Evolutionary conservation across 108 stramenopile genomes (phyloP).

Genomic region (Chaetoceros tenuissimus): DNA sequence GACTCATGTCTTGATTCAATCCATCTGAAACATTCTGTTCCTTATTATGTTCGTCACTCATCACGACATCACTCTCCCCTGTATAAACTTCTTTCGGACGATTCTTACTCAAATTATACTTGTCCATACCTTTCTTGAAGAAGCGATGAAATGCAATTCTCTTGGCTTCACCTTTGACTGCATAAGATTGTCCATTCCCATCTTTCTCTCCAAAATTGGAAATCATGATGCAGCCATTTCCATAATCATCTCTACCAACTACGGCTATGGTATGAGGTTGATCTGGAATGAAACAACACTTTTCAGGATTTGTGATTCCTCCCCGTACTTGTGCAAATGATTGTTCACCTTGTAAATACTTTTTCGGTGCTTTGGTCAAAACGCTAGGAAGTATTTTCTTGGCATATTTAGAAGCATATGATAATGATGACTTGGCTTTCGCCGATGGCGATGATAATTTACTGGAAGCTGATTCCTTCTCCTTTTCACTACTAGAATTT

Average conservation of each 20-base stretch:
- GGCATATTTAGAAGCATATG: slow-evolving; percentile 24
- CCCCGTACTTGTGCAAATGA: slow-evolving; percentile 72
- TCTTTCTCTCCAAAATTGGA: slow-evolving; percentile 41
- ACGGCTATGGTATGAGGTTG: slow-evolving; percentile 60
- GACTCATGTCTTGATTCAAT: no score
- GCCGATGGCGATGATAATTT: slow-evolving; percentile 7
- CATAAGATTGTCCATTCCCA: slow-evolving; percentile 1
- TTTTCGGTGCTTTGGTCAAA: slow-evolving; percentile 19
- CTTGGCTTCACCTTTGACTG: slow-evolving; percentile 15
- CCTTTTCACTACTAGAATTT: slow-evolving; percentile 1
- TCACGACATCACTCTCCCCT: neutral
- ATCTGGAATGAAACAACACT: slow-evolving; percentile 78
- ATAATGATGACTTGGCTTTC: slow-evolving; percentile 8
- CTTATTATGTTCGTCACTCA: neutral
- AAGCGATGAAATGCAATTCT: slow-evolving; percentile 36
- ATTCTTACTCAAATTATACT: neutral
- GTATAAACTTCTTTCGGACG: neutral
- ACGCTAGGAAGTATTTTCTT: slow-evolving; percentile 30
- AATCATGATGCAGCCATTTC: slow-evolving; percentile 73
- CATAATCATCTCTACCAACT: slow-evolving; percentile 74
- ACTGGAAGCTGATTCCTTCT: neutral
- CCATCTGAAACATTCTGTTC: no score
- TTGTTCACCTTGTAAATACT: slow-evolving; percentile 38
- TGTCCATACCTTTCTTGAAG: slow-evolving; percentile 26
- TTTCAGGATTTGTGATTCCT: slow-evolving; percentile 54